Evolutionary conservation across 2,329 filamentous ascomycete genomes (phyloP), one percentile per base, ranked within the genome.

Genomic region (Phoma sp.): DNA sequence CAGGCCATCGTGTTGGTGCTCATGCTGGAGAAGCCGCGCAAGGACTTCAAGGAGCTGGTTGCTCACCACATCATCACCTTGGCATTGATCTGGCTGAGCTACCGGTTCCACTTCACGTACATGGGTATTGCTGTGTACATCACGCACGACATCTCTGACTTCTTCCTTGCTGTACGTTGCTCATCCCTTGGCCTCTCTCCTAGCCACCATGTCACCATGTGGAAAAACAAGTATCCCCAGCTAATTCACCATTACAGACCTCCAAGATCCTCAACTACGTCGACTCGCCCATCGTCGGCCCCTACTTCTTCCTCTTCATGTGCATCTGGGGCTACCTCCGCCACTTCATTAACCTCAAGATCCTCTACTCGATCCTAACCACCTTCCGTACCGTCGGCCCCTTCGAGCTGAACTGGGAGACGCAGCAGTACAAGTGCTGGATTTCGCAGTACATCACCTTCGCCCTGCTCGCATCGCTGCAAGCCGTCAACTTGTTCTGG

Each of bases 31-130:
- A 96, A 96, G 81, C 93, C 90, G 25, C 82, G 93, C 57, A 97
- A 96, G 80, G 93, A 98, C 76, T 97, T 93, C 78, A 93, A 91
- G 77, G 93, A 97, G 80, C 83, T 97, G 48, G 90, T 96, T 45
- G 86, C 88, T 49, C 93, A 98, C 75, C 93, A 98, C 75, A 88
- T 97, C 64, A 90, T 97, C 72, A 96, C 91, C 18, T 79, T 98
- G 55, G 80, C 87, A 18, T 83, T 98, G 65, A 96, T 98, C 64
- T 88, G 78, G 54, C 79, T 93, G 69, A 95, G 90, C 79, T 98
- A 97, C 78, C 87, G 91, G 57, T 98, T 96, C 81, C 93, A 98
- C 77, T 98, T 97, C 75, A 96, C 92, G 18, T 93, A 96, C 77
- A 96, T 98, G 73, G 93, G 93, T 24, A 78, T 97, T 50, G 90